Evolutionary conservation across 345 rosid species (phyloP), one percentile per base, ranked within the genome.

Genomic region (Moricandia arvensis): DNA sequence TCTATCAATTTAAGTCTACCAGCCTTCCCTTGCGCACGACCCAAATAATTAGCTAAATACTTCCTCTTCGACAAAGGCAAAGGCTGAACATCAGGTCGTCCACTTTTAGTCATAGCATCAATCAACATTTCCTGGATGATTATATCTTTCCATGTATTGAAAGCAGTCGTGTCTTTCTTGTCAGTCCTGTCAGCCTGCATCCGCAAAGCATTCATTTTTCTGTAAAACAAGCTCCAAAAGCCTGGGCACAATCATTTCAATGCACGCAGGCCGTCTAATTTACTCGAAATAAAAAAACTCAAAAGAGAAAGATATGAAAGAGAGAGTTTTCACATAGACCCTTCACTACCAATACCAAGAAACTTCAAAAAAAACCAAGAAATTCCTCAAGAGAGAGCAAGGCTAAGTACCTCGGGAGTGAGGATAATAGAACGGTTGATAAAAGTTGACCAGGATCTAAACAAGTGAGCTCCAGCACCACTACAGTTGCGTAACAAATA

Each of bases 101-200:
- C 89, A 18, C 49, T 63, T 81, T 71, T 85, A 16, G 93, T 90
- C 96, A 95, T 95, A 47, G 86, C 91, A 81, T 95, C 96, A n/a
- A 58, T 92, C 97, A 29, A 95, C 85, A 69, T 95, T 91, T 63
- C 98, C 98, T 29, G 98, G 80, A 93, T 89, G 67, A 93, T 88
- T 70, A 93, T 89, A 79, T 92, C 99, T 83, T 95, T 95, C 99
- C 99, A 95, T 61, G 99, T 88, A 83, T 87, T 90, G 59, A 92
- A 95, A 53, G 99, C 96, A 82, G 87, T 92, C 7, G 84, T 82
- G 72, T 88, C 94, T 86, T 83, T 90, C 87, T 89, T 92, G 76
- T 92, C 99, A 74, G 99, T 95, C 73, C 98, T 84, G 76, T 95
- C 97, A 59, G 93, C 99, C 99, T 95, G 82, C 83, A 80, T 63